Evolutionary conservation across 345 rosid species (phyloP), one percentile per base, ranked within the genome.

Genomic region (Pistacia integerrima): DNA sequence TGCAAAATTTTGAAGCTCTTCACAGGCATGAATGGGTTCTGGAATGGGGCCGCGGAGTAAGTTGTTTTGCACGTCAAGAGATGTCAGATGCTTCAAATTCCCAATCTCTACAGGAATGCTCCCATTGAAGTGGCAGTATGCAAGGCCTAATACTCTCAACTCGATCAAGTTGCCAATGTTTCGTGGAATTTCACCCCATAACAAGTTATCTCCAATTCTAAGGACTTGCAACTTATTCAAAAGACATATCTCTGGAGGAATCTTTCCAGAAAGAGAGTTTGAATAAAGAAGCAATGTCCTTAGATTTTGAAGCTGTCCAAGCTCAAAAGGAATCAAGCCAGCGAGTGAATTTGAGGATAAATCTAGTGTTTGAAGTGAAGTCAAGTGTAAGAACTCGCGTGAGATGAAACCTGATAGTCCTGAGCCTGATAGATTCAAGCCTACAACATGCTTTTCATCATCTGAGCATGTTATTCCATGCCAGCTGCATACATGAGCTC

Each of bases 81-180:
- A 36, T 25, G 59, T 68, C 74, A 93, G 76, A 18, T 70, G 63
- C 88, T 87, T 91, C 84, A 94, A 74, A 20, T 78, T 80, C n/a
- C 98, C 97, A 74, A 94, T 84, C 82, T 84, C 90, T 4, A 22
- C 67, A n/a, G 99, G 99, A 79, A 94, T 90, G 17, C 84, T 69
- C 70, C 98, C 99, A 70, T 85, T 90, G 28, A 91, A 81, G 72
- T 84, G 87, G 79, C 98, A 91, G 59, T 79, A 84, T 8, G 91
- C 92, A 17, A 93, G 79, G 13, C 82, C 94, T 1, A 94, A 82
- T 13, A 73, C 87, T 77, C 81, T 85, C 84, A 94, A 77, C 77
- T 87, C 88, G 1, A 84, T 82, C 84, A 94, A 87, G 75, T 88
- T 88, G 51, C 91, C 91, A 13, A 94, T 72, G 35, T 76, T 74